Percentiles rank a stretch among this genome's conserved stretches.
phyloP scores from a whole-genome alignment of 768 basidiomycete genomes.

The Suillus americanus region DNA sequence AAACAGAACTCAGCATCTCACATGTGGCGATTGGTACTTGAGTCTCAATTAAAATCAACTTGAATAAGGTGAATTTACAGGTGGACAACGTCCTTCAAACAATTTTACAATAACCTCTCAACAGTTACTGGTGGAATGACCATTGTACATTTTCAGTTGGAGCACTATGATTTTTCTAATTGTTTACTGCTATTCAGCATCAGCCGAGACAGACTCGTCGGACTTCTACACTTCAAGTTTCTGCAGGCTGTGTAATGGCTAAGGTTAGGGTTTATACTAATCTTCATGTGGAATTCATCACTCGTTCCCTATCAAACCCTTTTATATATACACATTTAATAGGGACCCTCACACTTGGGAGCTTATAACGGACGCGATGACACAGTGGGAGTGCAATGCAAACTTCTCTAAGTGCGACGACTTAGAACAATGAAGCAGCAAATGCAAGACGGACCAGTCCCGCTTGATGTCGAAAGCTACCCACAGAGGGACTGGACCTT shows the following conservation, averaged over 20 bases:
- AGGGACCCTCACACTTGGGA: too few species aligned
- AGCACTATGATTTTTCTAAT: not conserved
- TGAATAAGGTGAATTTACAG: not conserved
- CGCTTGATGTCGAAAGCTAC: too few species aligned
- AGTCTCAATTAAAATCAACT: not conserved
- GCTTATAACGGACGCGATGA: too few species aligned
- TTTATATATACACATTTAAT: too few species aligned
- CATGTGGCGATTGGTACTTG: not conserved
- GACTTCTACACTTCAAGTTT: not conserved
- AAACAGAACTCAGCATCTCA: constrained; percentile 7
- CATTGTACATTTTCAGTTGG: not conserved
- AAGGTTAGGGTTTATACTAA: not conserved
- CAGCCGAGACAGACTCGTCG: not conserved
- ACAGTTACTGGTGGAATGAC: not conserved
- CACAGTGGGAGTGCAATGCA: too few species aligned
- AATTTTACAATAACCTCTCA: not conserved
- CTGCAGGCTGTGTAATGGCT: not conserved
- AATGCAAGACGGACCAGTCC: too few species aligned
- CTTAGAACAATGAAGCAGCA: too few species aligned
- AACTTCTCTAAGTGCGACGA: too few species aligned
- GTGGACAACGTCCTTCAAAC: not conserved
- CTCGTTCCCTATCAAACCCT: too few species aligned
- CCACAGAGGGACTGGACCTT: too few species aligned
- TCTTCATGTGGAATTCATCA: too few species aligned
- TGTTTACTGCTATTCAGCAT: not conserved